Evolutionary conservation across 345 rosid genomes (phyloP).

Genomic region (Xanthoceras sorbifolium): DNA sequence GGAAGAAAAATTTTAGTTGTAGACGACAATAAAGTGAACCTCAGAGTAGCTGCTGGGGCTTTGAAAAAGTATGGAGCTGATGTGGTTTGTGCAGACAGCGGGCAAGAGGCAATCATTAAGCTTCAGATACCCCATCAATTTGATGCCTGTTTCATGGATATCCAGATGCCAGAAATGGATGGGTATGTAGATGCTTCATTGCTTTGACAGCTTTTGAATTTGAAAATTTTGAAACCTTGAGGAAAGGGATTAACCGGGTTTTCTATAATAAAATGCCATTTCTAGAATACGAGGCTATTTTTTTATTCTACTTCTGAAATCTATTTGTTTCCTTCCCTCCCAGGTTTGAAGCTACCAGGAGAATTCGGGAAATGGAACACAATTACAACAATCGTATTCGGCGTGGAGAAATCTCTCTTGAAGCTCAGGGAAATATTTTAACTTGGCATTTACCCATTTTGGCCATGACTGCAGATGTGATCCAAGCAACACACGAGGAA

Average conservation of each 20-base stretch:
- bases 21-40: conserved; percentile 88
- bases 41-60: conserved; percentile 89
- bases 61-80: conserved; percentile 91
- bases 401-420: conserved; percentile 37
- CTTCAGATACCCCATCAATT: conserved; percentile 78
- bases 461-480: conserved; percentile 98
- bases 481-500: conserved; percentile 81
- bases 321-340: conserved; percentile 6
- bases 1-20: conserved; percentile 82
- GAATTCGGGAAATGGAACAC: conserved; percentile 63
- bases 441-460: conserved; percentile 68
- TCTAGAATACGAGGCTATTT: background rate
- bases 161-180: conserved; percentile 98
- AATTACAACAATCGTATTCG: conserved; percentile 37
- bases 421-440: conserved; percentile 31
- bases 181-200: conserved; percentile 54
- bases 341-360: conserved; percentile 83
- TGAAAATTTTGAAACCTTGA: background rate
- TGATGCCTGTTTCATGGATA: conserved; percentile 99
- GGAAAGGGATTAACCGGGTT: background rate
- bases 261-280: background rate
- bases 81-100: conserved; percentile 74
- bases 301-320: background rate
- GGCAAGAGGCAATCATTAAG: conserved; percentile 57
- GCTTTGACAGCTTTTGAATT: background rate